A percentile compares a stretch with the other conserved stretches of the same genome.
Conservation (phyloP, 2,329 filamentous ascomycete species). For the Teratosphaeria epicoccoides region DNA sequence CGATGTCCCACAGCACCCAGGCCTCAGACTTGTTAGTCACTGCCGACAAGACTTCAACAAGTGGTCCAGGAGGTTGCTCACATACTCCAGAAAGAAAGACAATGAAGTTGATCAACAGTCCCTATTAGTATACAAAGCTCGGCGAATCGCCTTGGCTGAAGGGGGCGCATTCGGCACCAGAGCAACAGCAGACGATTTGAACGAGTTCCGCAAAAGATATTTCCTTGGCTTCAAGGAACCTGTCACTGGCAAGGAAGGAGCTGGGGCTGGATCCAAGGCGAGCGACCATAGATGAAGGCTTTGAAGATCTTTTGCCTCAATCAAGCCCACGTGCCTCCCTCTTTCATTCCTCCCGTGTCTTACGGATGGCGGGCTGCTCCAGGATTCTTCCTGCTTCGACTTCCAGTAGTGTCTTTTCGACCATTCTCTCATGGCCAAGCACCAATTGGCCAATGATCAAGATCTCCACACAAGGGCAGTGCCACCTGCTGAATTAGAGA, state of each 20-base stretch:
- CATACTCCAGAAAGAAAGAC: constrained; percentile 64
- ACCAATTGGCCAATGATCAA: too few relatives aligned
- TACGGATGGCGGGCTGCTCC: too few relatives aligned
- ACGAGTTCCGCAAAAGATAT: constrained; percentile 50
- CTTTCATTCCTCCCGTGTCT: too few relatives aligned
- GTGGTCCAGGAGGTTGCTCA: constrained; percentile 84
- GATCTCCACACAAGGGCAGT: too few relatives aligned
- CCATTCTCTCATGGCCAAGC: too few relatives aligned
- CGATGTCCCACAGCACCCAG: constrained; percentile 63
- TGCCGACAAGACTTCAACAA: constrained; percentile 85
- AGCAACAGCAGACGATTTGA: constrained; percentile 53
- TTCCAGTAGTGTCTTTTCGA: too few relatives aligned
- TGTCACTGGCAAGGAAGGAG: neutral
- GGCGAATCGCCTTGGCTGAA: constrained; percentile 12
- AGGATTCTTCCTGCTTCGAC: too few relatives aligned
- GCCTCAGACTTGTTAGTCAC: constrained; percentile 60
- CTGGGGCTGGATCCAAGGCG: neutral
- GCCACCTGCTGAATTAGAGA: too few relatives aligned
- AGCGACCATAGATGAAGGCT: neutral
- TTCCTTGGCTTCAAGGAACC: constrained; percentile 26
- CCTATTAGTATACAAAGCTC: constrained; percentile 17
- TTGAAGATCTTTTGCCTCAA: too few relatives aligned
- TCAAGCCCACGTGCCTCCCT: too few relatives aligned
- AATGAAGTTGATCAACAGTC: constrained; percentile 33
- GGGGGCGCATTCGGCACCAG: constrained; percentile 28